phyloP scores from a whole-genome alignment of 495 filamentous ascomycete species.

The Penicillium silybi region DNA sequence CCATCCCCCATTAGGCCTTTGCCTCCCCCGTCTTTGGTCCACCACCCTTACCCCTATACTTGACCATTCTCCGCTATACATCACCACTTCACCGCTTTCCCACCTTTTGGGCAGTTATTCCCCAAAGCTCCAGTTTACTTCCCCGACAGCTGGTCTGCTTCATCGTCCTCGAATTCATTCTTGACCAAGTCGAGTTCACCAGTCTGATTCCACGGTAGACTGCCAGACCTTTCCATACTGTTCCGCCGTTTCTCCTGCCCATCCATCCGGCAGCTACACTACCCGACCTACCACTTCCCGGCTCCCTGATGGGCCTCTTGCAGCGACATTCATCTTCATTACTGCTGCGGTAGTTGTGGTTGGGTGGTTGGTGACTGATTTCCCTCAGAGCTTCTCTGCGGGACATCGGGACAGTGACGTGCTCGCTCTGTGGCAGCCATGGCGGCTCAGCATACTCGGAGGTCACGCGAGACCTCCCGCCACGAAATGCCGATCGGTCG shows the following conservation, averaged over 20 bases:
- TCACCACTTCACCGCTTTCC: conserved; percentile 30
- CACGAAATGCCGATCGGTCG: conserved; percentile 67
- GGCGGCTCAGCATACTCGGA: conserved; percentile 40
- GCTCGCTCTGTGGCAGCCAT: conserved; percentile 27
- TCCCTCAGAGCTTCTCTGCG: conserved; percentile 7
- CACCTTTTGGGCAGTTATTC: conserved; percentile 5
- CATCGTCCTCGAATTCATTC: conserved; percentile 1
- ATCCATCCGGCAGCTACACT: conserved; percentile 13
- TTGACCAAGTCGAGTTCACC: conserved; percentile 6
- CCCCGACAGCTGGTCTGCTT: background rate
- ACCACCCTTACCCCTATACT: conserved; percentile 5
- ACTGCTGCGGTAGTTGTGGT: conserved; percentile 43
- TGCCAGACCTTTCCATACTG: conserved; percentile 7
- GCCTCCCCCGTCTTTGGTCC: conserved; percentile 12
- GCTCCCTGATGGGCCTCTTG: conserved; percentile 37
- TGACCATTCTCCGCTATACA: conserved; percentile 6
- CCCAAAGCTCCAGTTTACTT: background rate
- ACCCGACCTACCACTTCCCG: conserved; percentile 4
- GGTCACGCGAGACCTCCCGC: conserved; percentile 38
- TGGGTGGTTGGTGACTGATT: conserved; percentile 22
- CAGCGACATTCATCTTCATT: conserved; percentile 16
- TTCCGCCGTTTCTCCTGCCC: conserved; percentile 14
- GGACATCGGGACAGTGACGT: conserved; percentile 8
- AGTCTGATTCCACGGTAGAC: conserved; percentile 11
- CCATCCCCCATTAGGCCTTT: conserved; percentile 20